Base-by-base conservation (phyloP, 1,139 yeast species). In the Torulaspora pretoriensis region DNA sequence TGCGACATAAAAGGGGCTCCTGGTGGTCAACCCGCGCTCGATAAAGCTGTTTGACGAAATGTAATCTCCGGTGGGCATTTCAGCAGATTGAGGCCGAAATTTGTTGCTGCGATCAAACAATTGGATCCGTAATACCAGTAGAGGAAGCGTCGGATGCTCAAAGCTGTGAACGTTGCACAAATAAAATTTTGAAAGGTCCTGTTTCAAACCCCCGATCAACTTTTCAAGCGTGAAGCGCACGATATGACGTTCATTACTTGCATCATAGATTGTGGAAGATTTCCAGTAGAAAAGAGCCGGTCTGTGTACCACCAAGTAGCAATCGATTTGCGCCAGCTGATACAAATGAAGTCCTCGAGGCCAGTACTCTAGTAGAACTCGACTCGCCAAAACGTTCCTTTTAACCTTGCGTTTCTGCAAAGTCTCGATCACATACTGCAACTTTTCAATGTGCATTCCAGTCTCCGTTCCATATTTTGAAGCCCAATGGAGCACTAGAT, bases 281-380 rank as follows among this genome's bases (percentile, higher is more conserved):
- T 73, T 68, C 90, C 95, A 85, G 19, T 63, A 63, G 53, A 69
- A 74, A 0, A 70, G 51, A 34, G 68, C 65, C 0, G 86, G 81
- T 39, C 74, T 72, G 53, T 81, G 83, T 3, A 83, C 75, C 32
- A 84, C 68, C 36, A 74, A 59, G 53, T 80, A 84, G 47, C 84
- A 77, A 55, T 86, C 95, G 7, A 84, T 66, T 52, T 84, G 90
- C 0, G 95, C 83, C 37, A 81, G 61, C 58, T 86, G 95, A 14
- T 79, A 69, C 5, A 84, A 63, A 54, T 81, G 84, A 39, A 85
- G 63, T 0, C 95, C 95, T 3, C 67, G 56, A 1, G 76, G 70
- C 80, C 89, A 85, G 56, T 70, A 78, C 27, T 79, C 79, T 31
- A 68, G 70, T 7, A 81, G 50, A 10, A 83, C 67, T 38, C 66